Evolutionary conservation across 1,284 basidiomycete species (phyloP).

Genomic region (Pterula multifida): DNA sequence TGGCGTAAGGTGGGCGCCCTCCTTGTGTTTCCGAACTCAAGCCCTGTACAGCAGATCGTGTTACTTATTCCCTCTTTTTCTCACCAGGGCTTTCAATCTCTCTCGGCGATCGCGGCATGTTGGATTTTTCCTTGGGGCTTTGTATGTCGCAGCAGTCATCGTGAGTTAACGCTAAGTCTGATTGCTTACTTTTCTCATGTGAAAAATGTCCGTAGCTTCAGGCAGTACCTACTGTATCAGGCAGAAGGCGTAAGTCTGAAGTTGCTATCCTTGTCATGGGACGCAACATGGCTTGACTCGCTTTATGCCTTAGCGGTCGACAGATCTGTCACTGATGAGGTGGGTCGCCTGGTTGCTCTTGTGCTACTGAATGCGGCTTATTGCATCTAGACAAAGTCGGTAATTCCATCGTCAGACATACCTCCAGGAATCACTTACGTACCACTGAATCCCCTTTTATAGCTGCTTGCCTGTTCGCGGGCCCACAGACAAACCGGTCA

Average conservation of each 20-base stretch:
- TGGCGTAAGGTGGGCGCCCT: background rate
- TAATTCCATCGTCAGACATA: background rate
- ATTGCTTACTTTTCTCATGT: too few species aligned
- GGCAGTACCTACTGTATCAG: background rate
- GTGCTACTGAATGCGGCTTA: too few species aligned
- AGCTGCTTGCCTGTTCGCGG: background rate
- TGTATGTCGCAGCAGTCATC: background rate
- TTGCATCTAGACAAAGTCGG: conserved; percentile 1
- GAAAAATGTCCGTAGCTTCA: background rate
- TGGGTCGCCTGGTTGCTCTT: too few species aligned
- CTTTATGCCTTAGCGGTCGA: background rate
- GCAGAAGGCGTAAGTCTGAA: background rate
- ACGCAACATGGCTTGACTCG: too few species aligned
- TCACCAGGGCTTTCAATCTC: background rate
- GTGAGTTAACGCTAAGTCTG: too few species aligned
- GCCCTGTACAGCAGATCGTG: too few species aligned
- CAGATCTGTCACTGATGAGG: background rate
- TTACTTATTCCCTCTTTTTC: background rate
- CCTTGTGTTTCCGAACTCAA: background rate
- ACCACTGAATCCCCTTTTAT: background rate
- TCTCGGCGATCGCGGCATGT: background rate
- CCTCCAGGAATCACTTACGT: background rate
- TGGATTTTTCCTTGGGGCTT: background rate
- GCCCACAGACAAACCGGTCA: background rate
- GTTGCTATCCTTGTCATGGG: background rate